Evolutionary conservation across 768 basidiomycete species (phyloP).

Genomic region (Lanmaoa pseudosensibilis): DNA sequence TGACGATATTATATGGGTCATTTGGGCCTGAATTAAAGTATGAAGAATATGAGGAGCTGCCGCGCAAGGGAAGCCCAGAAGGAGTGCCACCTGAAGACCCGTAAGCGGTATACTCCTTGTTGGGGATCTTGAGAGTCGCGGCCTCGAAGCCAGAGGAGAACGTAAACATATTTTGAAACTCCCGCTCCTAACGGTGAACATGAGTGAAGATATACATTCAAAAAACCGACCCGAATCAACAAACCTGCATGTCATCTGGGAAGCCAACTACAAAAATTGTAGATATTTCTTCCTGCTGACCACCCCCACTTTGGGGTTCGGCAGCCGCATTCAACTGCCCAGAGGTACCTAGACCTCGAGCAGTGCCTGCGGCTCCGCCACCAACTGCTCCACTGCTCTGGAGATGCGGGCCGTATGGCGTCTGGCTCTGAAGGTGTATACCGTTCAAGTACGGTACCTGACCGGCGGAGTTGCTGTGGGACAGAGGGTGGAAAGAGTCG

Average conservation of each 20-base stretch:
- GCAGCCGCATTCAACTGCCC: slow-evolving; percentile 27
- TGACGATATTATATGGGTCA: slow-evolving; percentile 83
- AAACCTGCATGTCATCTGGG: slow-evolving; percentile 96
- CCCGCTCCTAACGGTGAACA: slow-evolving; percentile 72
- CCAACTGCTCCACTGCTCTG: slow-evolving; percentile 41
- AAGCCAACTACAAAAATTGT: slow-evolving; percentile 99
- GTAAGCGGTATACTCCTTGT: slow-evolving; percentile 83
- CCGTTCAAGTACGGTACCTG: slow-evolving; percentile 40
- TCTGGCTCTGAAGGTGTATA: slow-evolving; percentile 65
- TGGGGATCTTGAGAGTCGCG: slow-evolving; percentile 95
- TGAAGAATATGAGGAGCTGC: slow-evolving; percentile 36
- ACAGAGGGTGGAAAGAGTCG: slow-evolving; percentile 33
- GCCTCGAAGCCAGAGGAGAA: slow-evolving; percentile 96
- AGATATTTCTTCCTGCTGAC: slow-evolving; percentile 81
- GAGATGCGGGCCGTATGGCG: slow-evolving; percentile 72
- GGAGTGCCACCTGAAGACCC: slow-evolving; percentile 43
- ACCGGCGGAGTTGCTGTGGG: slow-evolving; percentile 31
- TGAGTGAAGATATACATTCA: slow-evolving; percentile 14
- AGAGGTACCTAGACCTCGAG: slow-evolving; percentile 31
- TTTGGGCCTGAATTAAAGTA: slow-evolving; percentile 53
- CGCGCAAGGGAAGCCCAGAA: slow-evolving; percentile 37
- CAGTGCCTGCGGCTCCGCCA: slow-evolving; percentile 14
- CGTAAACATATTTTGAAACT: slow-evolving; percentile 99
- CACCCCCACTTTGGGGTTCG: slow-evolving; percentile 25
- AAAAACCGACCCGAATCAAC: slow-evolving; percentile 30